Evolutionary conservation across 306 rosid genomes (phyloP).

Genomic region (Delonix regia): DNA sequence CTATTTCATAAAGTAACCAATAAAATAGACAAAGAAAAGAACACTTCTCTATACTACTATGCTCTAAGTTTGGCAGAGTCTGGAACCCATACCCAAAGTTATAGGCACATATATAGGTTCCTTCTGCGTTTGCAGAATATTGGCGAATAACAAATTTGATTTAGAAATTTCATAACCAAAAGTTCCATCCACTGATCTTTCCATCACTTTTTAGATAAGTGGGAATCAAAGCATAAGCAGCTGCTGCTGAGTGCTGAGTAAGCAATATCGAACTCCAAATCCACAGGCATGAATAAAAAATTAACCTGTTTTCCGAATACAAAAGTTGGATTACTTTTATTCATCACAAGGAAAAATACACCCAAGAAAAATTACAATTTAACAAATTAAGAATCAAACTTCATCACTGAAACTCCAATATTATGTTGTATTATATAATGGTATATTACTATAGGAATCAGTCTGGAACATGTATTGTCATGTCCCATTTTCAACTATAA

Average conservation of each 20-base stretch:
- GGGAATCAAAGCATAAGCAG: constrained; percentile 10
- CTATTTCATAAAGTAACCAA: background rate
- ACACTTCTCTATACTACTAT: background rate
- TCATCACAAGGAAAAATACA: no score
- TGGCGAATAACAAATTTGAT: background rate
- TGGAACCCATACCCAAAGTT: no score
- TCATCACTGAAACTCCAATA: background rate
- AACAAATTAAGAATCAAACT: background rate
- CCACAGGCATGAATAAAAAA: no score
- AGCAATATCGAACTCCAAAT: constrained; percentile 3
- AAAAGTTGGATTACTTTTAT: no score
- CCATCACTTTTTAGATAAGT: background rate
- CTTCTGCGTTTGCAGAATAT: constrained; percentile 4
- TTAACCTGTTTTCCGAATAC: no score
- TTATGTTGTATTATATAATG: no score
- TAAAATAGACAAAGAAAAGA: background rate
- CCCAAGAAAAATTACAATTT: background rate
- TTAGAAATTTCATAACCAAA: background rate
- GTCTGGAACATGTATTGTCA: no score
- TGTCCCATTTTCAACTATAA: background rate
- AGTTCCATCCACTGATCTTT: background rate
- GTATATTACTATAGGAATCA: no score
- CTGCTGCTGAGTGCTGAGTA: no score
- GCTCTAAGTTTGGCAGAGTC: no score
- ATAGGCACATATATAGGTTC: background rate